A percentile compares a stretch with the other conserved stretches of the same genome.
Conservation (phyloP, 2,329 filamentous ascomycete genomes). For the Thielaviopsis punctulata region DNA sequence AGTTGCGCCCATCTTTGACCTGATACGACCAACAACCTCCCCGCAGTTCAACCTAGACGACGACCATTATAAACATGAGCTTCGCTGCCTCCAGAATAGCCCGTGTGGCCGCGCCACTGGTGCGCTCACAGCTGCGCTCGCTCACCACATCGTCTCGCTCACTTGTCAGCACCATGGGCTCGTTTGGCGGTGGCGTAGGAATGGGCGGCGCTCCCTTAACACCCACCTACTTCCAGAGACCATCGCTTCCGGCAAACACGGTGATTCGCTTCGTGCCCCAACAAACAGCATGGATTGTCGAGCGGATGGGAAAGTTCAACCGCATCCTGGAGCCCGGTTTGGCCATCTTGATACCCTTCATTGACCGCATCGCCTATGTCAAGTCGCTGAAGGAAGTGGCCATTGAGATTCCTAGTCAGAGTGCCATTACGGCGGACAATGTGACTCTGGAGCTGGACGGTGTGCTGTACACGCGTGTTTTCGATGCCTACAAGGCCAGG, state of each 20-base stretch:
- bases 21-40: neutral
- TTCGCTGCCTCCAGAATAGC: constrained; percentile 8
- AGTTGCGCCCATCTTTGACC: too few species aligned
- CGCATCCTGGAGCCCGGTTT: constrained; percentile 84
- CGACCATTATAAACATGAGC: constrained; percentile 2
- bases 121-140: constrained; percentile 6
- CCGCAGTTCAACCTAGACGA: neutral
- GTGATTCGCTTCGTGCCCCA: constrained; percentile 95
- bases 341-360: constrained; percentile 70
- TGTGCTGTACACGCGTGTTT: constrained; percentile 86
- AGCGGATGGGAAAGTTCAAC: constrained; percentile 97
- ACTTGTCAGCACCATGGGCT: constrained; percentile 20
- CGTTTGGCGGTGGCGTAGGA: constrained; percentile 12
- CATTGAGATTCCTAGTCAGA: constrained; percentile 93
- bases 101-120: constrained; percentile 8
- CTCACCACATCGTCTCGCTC: constrained; percentile 17
- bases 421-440: constrained; percentile 95
- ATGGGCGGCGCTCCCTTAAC: constrained; percentile 26
- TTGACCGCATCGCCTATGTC: constrained; percentile 95
- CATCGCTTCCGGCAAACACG: constrained; percentile 74
- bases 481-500: constrained; percentile 97
- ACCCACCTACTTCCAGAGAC: constrained; percentile 64
- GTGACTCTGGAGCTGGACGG: constrained; percentile 93
- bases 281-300: constrained; percentile 98
- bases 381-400: constrained; percentile 93